Evolutionary conservation across 495 filamentous ascomycete genomes (phyloP).

Genomic region (Trichoderma erinaceum): DNA sequence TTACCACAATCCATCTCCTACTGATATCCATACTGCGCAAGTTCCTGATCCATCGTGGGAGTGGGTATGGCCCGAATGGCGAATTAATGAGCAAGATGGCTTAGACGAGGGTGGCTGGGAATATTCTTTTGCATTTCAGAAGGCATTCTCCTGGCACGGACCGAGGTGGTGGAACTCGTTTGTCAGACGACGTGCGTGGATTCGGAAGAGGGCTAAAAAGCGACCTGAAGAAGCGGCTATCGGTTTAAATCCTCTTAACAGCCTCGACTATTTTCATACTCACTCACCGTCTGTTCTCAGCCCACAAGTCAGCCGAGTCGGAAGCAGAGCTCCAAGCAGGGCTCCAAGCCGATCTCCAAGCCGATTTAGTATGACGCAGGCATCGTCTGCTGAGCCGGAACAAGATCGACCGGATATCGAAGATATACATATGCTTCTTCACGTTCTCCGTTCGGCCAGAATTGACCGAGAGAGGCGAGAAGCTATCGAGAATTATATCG

Average conservation of each 20-base stretch:
- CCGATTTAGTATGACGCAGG: conserved; percentile 23
- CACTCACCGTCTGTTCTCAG: conserved; percentile 38
- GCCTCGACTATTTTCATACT: conserved; percentile 83
- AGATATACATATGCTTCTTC: conserved; percentile 60
- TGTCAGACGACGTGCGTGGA: conserved; percentile 83
- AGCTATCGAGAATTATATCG: conserved; percentile 68
- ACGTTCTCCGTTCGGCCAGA: conserved; percentile 54
- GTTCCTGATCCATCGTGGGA: conserved; percentile 93
- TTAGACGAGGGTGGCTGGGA: conserved; percentile 89
- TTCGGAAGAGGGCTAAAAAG: conserved; percentile 70
- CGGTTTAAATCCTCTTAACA: conserved; percentile 56
- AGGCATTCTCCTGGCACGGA: conserved; percentile 80
- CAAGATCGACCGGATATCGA: conserved; percentile 43
- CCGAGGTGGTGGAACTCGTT: conserved; percentile 89
- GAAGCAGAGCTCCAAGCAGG: conserved; percentile 20
- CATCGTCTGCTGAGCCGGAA: conserved; percentile 14
- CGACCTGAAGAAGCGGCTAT: conserved; percentile 28
- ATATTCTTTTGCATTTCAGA: conserved; percentile 81
- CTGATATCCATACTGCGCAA: conserved; percentile 85
- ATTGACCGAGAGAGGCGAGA: conserved; percentile 91
- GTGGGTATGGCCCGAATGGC: conserved; percentile 95
- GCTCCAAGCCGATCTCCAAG: conserved; percentile 20
- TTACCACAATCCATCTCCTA: conserved; percentile 63
- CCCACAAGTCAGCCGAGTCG: conserved; percentile 21
- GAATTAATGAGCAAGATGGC: conserved; percentile 80